Evolutionary conservation across 306 rosid genomes (phyloP).

Genomic region (Cucurbita moschata): DNA sequence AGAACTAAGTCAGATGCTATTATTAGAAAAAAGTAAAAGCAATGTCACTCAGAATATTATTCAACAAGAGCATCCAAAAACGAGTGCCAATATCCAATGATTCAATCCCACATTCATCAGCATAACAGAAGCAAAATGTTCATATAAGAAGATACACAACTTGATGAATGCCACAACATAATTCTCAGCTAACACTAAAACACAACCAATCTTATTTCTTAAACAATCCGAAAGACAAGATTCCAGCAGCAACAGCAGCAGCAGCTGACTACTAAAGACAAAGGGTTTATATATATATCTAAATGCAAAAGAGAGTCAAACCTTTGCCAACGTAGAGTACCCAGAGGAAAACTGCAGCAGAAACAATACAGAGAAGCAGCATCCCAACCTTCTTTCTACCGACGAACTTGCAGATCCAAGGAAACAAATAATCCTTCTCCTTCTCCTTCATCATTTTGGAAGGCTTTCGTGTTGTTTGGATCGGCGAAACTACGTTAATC

Average conservation of each 20-base stretch:
- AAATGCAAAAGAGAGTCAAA: slow-evolving; percentile 9
- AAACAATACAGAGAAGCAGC: slow-evolving; percentile 62
- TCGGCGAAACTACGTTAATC: slow-evolving; percentile 41
- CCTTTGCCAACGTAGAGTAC: slow-evolving; percentile 84
- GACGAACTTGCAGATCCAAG: slow-evolving; percentile 76
- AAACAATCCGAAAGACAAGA: not conserved
- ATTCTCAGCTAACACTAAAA: not conserved
- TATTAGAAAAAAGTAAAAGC: not conserved
- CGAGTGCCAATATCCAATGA: not conserved
- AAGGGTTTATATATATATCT: not conserved
- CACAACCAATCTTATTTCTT: not conserved
- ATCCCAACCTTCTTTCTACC: slow-evolving; percentile 80
- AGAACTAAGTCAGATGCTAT: not conserved
- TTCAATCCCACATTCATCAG: not conserved
- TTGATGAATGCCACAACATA: not conserved
- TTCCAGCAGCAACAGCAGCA: not conserved
- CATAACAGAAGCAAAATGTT: too few relatives aligned
- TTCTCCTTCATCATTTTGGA: slow-evolving; percentile 73
- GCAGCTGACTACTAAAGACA: not conserved
- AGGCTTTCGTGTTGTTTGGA: slow-evolving; percentile 56
- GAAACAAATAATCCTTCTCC: slow-evolving; percentile 63
- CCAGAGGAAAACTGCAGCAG: slow-evolving; percentile 71
- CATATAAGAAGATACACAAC: too few relatives aligned
- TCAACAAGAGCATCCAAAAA: not conserved
- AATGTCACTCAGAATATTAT: not conserved